Evolutionary conservation across 305 asterid species (phyloP), one percentile per base, ranked within the genome.

Genomic region (Vinca major): DNA sequence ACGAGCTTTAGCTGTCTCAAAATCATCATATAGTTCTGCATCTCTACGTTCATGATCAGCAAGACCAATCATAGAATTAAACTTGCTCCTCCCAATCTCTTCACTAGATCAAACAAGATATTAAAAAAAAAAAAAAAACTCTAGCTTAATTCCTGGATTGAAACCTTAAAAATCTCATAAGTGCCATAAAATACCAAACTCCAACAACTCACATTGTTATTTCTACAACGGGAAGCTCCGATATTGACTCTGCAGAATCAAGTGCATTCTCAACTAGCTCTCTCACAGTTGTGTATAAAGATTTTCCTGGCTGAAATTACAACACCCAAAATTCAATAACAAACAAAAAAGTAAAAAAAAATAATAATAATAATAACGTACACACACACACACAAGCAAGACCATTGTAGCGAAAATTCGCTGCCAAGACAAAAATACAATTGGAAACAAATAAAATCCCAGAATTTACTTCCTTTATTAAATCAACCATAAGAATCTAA

Each of bases 231-330:
- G 95, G 97, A 80, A 91, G 94, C 78, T 91, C 89, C 6, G 88
- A 77, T 70, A 89, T 86, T 52, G 97, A 84, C 81, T 91, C 96
- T 12, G 97, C 93, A 72, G 97, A 91, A 80, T 91, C 97, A 73
- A 91, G 97, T 5, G 96, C 89, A 87, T 91, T 91, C 75, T 91
- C 97, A 74, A 91, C 96, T 71, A 91, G 95, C 83, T 91, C 96
- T 74, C 97, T 78, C 64, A 89, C 96, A 57, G 97, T 89, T 68
- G 96, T 91, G 79, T 89, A 91, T 73, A 91, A 79, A 71, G 83
- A 77, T 79, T 91, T 89, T 71, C 97, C 97, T 33, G 97, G 97
- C 96, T 89, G 87, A 57, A 60, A 73, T 50, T 40, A 65, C 33
- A 26, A 26, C 33, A 26, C 33, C 33, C 33, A 26, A 26, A 26